Evolutionary conservation across 305 asterid species (phyloP).

Genomic region (Caryopteris hybrid): DNA sequence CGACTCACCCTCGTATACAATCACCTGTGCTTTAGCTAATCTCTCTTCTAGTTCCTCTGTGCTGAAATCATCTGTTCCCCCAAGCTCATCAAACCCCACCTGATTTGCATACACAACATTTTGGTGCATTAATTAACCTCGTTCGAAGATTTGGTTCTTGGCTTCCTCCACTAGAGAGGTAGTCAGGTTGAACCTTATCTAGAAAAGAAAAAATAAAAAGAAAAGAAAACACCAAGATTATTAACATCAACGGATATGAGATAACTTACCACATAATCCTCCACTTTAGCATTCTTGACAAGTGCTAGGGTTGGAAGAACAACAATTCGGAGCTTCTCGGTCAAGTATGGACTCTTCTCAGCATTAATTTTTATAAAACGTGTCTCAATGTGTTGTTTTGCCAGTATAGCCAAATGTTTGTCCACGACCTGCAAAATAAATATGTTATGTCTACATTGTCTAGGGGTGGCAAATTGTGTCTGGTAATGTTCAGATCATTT

Average conservation of each 20-base stretch:
- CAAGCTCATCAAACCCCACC: conserved; percentile 98
- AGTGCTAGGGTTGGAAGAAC: conserved; percentile 95
- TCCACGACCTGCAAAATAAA: conserved; percentile 73
- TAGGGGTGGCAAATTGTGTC: background rate
- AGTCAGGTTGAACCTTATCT: too few species aligned
- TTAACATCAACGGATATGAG: background rate
- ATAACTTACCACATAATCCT: conserved; percentile 79
- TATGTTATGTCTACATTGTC: background rate
- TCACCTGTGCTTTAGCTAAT: conserved; percentile 67
- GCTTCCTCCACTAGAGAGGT: too few species aligned
- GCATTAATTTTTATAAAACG: conserved; percentile 91
- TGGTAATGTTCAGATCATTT: too few species aligned
- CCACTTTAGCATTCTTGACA: conserved; percentile 87
- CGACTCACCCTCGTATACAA: conserved; percentile 66
- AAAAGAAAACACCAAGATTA: too few species aligned
- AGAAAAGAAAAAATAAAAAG: too few species aligned
- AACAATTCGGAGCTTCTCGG: conserved; percentile 81
- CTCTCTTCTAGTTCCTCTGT: conserved; percentile 90
- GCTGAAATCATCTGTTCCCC: conserved; percentile 84
- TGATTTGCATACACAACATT: conserved; percentile 16
- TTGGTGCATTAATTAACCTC: too few species aligned
- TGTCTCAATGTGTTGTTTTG: conserved; percentile 88
- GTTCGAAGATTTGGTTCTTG: too few species aligned
- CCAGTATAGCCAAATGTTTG: conserved; percentile 78
- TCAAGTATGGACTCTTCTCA: conserved; percentile 83